Percentiles rank a stretch among this genome's conserved stretches.
Evolutionary conservation across 805 yeast species (phyloP).

Genomic region (Metschnikowia cerradonensis): DNA sequence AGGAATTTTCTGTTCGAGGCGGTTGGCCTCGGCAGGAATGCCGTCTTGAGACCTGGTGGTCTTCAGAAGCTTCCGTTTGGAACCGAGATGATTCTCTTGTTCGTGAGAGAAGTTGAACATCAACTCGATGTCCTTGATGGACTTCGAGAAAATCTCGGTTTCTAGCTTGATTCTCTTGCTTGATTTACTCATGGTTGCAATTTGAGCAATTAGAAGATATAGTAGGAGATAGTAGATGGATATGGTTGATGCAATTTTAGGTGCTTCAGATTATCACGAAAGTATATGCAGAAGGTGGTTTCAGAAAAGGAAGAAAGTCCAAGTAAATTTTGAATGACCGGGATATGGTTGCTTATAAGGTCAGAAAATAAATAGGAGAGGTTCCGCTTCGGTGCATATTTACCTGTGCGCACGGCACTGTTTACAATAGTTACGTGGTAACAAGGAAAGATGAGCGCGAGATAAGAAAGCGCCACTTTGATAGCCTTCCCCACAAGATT

Average conservation of each 20-base stretch:
- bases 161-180: constrained; percentile 15
- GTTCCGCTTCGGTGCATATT: constrained; percentile 5
- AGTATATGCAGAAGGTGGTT: too few relatives aligned
- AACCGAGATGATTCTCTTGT: neutral
- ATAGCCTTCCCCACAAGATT: constrained; percentile 3
- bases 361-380: constrained; percentile 1
- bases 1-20: neutral
- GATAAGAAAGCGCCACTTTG: constrained; percentile 4
- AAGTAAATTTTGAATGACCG: neutral
- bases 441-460: neutral
- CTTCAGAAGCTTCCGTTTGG: constrained; percentile 1
- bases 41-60: neutral
- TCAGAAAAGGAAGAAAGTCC: too few relatives aligned
- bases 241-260: too few relatives aligned
- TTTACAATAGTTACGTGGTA: constrained; percentile 1
- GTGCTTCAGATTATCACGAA: too few relatives aligned
- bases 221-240: neutral
- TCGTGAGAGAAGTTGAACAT: constrained; percentile 14
- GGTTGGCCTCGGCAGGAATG: neutral
- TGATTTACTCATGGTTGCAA: constrained; percentile 11
- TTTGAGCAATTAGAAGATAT: neutral
- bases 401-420: constrained; percentile 5
- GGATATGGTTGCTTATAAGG: neutral
- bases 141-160: constrained; percentile 14
- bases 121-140: constrained; percentile 16